Percentiles rank a stretch among this genome's conserved stretches.
phyloP scores from a whole-genome alignment of 441 rosid species.

The Omphalea diandra region DNA sequence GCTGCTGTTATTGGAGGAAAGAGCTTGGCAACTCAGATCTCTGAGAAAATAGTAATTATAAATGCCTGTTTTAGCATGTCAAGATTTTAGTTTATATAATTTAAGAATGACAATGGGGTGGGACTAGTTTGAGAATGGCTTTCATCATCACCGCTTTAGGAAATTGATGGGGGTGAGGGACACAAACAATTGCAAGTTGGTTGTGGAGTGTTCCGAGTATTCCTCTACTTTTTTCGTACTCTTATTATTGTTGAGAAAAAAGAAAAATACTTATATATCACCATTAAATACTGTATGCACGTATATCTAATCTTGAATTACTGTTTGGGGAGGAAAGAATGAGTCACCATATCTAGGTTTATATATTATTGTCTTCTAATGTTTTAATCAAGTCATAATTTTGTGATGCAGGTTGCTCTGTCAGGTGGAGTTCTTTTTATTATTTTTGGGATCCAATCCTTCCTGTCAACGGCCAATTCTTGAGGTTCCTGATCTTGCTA shows the following conservation, averaged over 20 bases:
- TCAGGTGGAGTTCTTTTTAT: slow-evolving; percentile 90
- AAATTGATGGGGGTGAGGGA: too few relatives aligned
- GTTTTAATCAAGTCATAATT: background rate
- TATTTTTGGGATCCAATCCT: slow-evolving; percentile 84
- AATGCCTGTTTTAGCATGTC: slow-evolving; percentile 3
- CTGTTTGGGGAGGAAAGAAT: background rate
- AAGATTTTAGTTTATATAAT: background rate
- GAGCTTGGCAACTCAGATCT: slow-evolving; percentile 94
- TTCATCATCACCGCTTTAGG: too few relatives aligned
- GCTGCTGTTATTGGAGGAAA: slow-evolving; percentile 99
- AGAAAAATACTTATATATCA: background rate
- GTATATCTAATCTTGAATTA: background rate
- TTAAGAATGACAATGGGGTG: background rate
- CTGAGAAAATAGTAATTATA: slow-evolving; percentile 71
- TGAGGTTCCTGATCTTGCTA: slow-evolving; percentile 15
- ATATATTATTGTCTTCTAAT: background rate
- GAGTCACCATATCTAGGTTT: background rate
- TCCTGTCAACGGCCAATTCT: slow-evolving; percentile 54
- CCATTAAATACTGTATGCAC: background rate
- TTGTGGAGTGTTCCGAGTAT: too few relatives aligned
- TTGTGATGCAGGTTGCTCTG: slow-evolving; percentile 68
- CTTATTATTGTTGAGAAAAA: too few relatives aligned
- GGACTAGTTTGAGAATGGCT: too few relatives aligned
- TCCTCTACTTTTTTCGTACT: too few relatives aligned
- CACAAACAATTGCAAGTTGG: too few relatives aligned